A percentile compares a stretch with the other conserved stretches of the same genome.
Conservation (phyloP, 495 filamentous ascomycete genomes). For the Lepidopterella palustris region DNA sequence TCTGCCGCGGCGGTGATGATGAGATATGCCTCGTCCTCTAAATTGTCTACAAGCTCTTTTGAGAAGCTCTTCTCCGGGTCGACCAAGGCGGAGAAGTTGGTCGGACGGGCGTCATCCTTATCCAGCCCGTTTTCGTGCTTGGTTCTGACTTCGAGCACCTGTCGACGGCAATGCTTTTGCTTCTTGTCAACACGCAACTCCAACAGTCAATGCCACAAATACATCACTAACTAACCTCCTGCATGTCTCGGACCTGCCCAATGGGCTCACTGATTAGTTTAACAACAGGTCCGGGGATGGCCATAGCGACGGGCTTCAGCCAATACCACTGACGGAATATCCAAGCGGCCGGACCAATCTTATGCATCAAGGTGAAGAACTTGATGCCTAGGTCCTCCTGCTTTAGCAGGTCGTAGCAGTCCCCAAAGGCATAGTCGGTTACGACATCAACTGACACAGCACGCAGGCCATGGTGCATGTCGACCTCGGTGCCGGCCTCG, state of each 20-base stretch:
- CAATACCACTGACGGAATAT: background rate
- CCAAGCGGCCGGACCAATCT: background rate
- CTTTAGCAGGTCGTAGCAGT: background rate
- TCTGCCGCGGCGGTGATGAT: background rate
- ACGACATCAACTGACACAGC: background rate
- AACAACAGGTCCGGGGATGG: background rate
- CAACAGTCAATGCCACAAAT: no score
- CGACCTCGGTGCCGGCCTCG: background rate
- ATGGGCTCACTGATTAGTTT: background rate
- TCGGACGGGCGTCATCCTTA: background rate
- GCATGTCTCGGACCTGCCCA: background rate
- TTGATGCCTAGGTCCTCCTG: background rate
- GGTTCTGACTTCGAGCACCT: background rate
- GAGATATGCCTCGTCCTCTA: background rate
- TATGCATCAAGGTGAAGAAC: background rate
- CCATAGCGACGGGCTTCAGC: background rate
- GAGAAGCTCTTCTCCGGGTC: background rate
- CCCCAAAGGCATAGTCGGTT: background rate
- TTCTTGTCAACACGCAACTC: no score
- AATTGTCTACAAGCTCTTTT: background rate
- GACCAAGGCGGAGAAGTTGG: background rate
- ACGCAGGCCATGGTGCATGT: background rate
- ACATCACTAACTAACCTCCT: no score
- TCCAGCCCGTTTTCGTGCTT: background rate
- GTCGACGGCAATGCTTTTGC: background rate